Conservation (phyloP, 176 grass and related monocot species). For the Tuctoria greenei region DNA sequence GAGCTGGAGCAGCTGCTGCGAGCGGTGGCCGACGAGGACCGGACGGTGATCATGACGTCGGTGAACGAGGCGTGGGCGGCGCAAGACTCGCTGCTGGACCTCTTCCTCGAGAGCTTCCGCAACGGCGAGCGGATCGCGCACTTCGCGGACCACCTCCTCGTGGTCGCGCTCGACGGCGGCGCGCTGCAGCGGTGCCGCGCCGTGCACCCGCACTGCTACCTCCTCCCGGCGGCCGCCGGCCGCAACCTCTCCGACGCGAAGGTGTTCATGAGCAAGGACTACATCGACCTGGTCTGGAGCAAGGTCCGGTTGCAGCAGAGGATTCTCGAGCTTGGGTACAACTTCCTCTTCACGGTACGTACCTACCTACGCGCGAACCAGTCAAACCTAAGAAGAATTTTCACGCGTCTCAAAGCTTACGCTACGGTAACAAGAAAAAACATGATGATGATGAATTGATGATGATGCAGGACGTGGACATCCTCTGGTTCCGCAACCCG, state of each 20-base stretch:
- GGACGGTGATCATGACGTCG: slow-evolving; percentile 76
- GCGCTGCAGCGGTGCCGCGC: slow-evolving; percentile 49
- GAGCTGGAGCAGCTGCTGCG: slow-evolving; percentile 54
- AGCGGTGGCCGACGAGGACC: slow-evolving; percentile 56
- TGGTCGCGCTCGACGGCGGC: slow-evolving; percentile 62
- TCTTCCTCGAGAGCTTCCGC: slow-evolving; percentile 74
- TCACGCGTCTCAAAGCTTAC: too few species aligned
- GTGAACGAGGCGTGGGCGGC: slow-evolving; percentile 83
- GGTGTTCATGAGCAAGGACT: slow-evolving; percentile 76
- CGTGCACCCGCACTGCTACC: slow-evolving; percentile 73
- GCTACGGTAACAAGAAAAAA: too few species aligned
- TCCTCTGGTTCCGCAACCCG: slow-evolving; percentile 82
- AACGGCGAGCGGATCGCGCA: slow-evolving; percentile 50
- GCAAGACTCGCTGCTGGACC: slow-evolving; percentile 64
- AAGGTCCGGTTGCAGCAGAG: slow-evolving; percentile 69
- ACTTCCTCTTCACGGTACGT: slow-evolving; percentile 86
- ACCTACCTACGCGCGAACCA: neutral
- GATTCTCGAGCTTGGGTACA: slow-evolving; percentile 83
- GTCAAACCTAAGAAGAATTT: too few species aligned
- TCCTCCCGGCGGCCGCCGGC: slow-evolving; percentile 36
- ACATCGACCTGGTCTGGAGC: slow-evolving; percentile 83
- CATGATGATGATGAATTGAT: neutral
- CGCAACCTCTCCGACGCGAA: slow-evolving; percentile 60
- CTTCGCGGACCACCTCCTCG: slow-evolving; percentile 59
- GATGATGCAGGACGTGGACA: slow-evolving; percentile 61